Base-by-base conservation (phyloP, 2,329 filamentous ascomycete genomes). In the Arthrobotrys conoides region DNA sequence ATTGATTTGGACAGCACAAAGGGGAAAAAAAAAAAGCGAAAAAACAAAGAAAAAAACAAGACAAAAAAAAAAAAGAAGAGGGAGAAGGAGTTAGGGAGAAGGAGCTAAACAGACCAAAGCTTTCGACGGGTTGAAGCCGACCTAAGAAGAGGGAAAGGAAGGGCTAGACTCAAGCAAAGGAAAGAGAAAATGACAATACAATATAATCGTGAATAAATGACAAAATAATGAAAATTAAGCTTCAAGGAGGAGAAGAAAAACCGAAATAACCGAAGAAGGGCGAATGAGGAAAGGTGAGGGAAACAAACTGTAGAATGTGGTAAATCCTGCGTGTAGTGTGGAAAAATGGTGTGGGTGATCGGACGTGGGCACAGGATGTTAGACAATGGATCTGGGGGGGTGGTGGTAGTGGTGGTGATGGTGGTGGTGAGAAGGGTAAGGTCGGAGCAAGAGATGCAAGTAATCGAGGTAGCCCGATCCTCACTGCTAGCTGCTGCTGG, bases 381-480 rank as follows among this genome's bases (percentile, higher is more conserved):
- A 41, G 18, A 20, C 48, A 33, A 44, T 48, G 8, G 22, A 12
- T 36, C 53, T 27, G 44, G 18, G 22, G 16, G n/a, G n/a, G n/a
- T n/a, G n/a, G n/a, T n/a, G n/a, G n/a, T n/a, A n/a, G n/a, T n/a
- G n/a, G n/a, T n/a, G n/a, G n/a, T n/a, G n/a, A n/a, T n/a, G n/a
- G n/a, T n/a, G n/a, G n/a, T n/a, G n/a, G 24, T 55, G 51, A 55
- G 24, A 33, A 33, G 51, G 51, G 51, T 55, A 59, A 48, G 67
- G 53, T 61, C 33, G 10, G 72, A 44, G 57, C 57, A 61, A 36
- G 18, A 81, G 75, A 55, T 66, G 78, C 64, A 73, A 61, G 72
- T 44, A 61, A 63, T 66, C 69, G 59, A 70, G 48, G 72, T 61
- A 61, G 57, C 57, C 57, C 57, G 36, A 61, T 61, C 36, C 57